Percentiles rank a stretch among this genome's conserved stretches.
phyloP scores from a whole-genome alignment of 1,284 basidiomycete genomes.

The Boletus smithii region DNA sequence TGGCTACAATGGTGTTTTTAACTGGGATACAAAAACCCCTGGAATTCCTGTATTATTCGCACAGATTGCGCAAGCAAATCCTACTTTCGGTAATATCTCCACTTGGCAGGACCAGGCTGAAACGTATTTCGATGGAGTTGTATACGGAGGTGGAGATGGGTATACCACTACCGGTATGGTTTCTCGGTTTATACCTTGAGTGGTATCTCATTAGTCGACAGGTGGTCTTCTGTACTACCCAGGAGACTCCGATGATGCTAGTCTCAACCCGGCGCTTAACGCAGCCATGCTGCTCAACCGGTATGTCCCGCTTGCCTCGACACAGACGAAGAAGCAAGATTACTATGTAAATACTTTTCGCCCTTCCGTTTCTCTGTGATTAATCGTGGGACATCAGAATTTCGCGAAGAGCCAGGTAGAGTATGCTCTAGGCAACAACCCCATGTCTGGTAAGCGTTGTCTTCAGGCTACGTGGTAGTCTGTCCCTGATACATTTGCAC shows the following conservation, averaged over 20 bases:
- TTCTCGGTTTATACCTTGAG: conserved; percentile 2
- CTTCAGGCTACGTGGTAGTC: not conserved
- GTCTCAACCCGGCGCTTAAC: conserved; percentile 84
- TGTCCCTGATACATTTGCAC: conserved; percentile 1
- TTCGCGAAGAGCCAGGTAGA: conserved; percentile 77
- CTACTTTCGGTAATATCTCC: conserved; percentile 51
- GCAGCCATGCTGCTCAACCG: conserved; percentile 77
- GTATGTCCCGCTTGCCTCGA: conserved; percentile 74
- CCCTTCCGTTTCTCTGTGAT: not conserved
- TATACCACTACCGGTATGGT: conserved; percentile 51
- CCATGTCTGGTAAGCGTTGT: conserved; percentile 59
- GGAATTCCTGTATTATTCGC: conserved; percentile 74
- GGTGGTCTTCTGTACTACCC: conserved; percentile 79
- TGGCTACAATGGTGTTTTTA: conserved; percentile 63
- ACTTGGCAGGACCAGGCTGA: conserved; percentile 74
- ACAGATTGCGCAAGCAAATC: conserved; percentile 56
- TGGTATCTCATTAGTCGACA: conserved; percentile 25
- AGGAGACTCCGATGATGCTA: conserved; percentile 76
- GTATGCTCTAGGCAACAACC: conserved; percentile 83
- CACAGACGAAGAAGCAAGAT: conserved; percentile 48
- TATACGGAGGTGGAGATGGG: conserved; percentile 55
- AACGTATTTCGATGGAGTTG: conserved; percentile 70
- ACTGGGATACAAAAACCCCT: conserved; percentile 86
- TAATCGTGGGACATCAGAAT: conserved; percentile 37
- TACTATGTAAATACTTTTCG: conserved; percentile 52